phyloP scores from a whole-genome alignment of 495 filamentous ascomycete species.

The Evansstolkia leycettana region DNA sequence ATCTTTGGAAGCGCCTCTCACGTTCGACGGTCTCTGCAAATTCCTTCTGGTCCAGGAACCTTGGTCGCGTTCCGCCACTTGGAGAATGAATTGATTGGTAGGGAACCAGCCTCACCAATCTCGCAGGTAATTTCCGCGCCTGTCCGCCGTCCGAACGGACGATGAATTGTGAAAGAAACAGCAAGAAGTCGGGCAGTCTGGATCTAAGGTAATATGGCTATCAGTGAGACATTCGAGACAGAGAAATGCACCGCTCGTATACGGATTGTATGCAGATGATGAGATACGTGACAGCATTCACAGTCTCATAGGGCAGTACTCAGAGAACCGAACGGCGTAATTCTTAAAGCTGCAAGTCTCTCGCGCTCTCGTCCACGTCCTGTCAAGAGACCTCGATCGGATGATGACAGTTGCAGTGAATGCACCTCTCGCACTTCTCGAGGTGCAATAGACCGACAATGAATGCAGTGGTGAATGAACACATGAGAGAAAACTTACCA shows the following conservation, averaged over 20 bases:
- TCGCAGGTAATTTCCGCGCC: conserved; percentile 2
- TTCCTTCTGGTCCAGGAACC: neutral
- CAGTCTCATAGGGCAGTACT: too few species aligned
- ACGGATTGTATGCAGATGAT: too few species aligned
- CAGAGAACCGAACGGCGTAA: too few species aligned
- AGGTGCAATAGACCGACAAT: conserved; percentile 4
- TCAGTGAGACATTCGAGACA: conserved; percentile 7
- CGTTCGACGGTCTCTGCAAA: neutral
- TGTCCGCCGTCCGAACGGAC: neutral
- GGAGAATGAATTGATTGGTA: conserved; percentile 2
- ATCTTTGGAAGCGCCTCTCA: conserved; percentile 13
- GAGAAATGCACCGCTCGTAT: neutral
- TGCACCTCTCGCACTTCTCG: conserved; percentile 7
- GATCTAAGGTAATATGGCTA: conserved; percentile 6
- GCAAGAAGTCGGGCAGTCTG: neutral
- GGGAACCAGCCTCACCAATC: conserved; percentile 17
- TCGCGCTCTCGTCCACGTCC: too few species aligned
- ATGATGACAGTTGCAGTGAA: conserved; percentile 1
- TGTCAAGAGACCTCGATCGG: neutral
- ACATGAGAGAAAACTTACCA: conserved; percentile 8
- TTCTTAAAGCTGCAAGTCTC: too few species aligned
- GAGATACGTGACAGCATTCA: too few species aligned
- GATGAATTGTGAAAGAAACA: neutral
- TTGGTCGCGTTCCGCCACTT: too few species aligned
- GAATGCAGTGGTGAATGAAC: neutral